phyloP scores from a whole-genome alignment of 2,329 filamentous ascomycete species.

The Clonostachys rhizophaga region DNA sequence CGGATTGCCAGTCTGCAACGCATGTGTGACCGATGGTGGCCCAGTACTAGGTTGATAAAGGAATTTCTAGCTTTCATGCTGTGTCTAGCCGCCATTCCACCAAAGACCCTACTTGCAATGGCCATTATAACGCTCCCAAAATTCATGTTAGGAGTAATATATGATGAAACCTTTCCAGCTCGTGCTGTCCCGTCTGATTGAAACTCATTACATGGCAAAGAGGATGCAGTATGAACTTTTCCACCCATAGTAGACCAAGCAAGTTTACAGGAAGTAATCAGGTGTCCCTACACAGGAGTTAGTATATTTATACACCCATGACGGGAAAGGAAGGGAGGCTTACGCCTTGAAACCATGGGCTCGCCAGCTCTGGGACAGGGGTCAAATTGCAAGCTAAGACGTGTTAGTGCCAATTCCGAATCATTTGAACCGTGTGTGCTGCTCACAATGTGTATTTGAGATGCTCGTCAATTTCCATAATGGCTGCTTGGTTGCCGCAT shows the following conservation, averaged over 20 bases:
- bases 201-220: no score
- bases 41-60: no score
- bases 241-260: neutral
- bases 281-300: slow-evolving; percentile 59
- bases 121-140: no score
- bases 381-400: slow-evolving; percentile 89
- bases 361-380: slow-evolving; percentile 96
- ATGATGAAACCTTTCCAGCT: no score
- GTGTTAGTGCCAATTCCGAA: neutral
- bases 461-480: slow-evolving; percentile 99
- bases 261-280: slow-evolving; percentile 91
- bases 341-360: slow-evolving; percentile 95
- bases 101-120: no score
- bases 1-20: no score
- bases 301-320: slow-evolving; percentile 8
- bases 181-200: no score
- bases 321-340: slow-evolving; percentile 18
- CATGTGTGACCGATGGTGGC: no score
- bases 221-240: no score
- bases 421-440: neutral
- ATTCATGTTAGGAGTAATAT: no score
- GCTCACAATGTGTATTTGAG: slow-evolving; percentile 99
- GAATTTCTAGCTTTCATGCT: no score
- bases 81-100: no score
- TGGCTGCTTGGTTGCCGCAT: slow-evolving; percentile 98